Conservation (phyloP, 1,139 yeast species). For the Geotrichum phurueaensis region DNA sequence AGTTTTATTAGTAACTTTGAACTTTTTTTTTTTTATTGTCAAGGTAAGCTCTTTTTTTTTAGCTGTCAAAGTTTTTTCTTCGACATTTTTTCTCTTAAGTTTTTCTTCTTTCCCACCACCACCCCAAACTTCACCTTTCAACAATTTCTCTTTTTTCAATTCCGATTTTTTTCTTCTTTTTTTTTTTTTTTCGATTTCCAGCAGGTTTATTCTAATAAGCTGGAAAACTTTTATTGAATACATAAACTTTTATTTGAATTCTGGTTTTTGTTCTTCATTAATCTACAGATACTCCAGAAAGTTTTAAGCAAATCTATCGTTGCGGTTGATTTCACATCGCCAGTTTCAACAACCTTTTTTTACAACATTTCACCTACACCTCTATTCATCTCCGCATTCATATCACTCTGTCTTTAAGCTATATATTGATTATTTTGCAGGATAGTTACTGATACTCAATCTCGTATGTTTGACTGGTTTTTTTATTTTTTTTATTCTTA, state of each 20-base stretch:
- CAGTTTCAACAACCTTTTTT: not conserved
- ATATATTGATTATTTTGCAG: not conserved
- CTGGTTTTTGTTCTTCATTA: not conserved
- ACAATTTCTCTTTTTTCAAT: not conserved
- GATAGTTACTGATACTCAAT: not conserved
- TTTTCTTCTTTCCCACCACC: conserved; percentile 5
- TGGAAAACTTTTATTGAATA: not conserved
- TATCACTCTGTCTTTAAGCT: not conserved
- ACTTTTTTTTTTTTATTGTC: not conserved
- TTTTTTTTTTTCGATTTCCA: not conserved
- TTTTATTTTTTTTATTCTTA: not conserved
- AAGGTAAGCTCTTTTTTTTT: not conserved
- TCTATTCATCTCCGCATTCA: not conserved
- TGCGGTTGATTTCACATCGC: not conserved
- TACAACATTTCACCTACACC: not conserved
- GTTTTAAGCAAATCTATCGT: not conserved
- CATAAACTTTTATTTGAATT: not conserved
- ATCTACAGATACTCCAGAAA: not conserved
- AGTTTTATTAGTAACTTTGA: not conserved
- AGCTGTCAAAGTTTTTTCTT: not conserved
- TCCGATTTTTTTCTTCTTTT: not conserved
- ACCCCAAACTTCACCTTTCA: not conserved
- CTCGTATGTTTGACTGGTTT: not conserved
- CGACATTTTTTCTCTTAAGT: not conserved
- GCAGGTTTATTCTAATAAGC: not conserved